Evolutionary conservation across 176 grass and related monocot species (phyloP), one percentile per base, ranked within the genome.

Genomic region (Ampelocalamus luodianensis): DNA sequence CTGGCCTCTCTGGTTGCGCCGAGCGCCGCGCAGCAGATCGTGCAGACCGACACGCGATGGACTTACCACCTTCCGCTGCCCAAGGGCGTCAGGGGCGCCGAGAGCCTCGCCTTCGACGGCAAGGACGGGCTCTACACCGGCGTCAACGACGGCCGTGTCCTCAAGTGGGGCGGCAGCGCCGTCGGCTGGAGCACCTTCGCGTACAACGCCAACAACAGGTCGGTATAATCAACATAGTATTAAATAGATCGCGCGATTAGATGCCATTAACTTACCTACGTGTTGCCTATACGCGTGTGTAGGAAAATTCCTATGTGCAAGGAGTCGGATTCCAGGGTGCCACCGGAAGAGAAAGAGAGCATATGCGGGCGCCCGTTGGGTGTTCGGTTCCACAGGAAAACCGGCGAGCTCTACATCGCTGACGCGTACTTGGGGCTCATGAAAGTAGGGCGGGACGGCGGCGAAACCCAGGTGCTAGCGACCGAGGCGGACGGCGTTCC

Each of bases 21-120:
- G 4, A 24, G 14, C 22, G 1, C 45, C 12, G 72, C 68, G 8
- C 24, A 87, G 22, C 54, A 71, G 54, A 54, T 27, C 13, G 82
- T 72, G 42, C 77, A 74, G 59, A 92, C 78, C 3, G 65, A 38
- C 72, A 90, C 69, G 24, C 65, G 29, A 45, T 71, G 68, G 53
- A 79, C 1, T 8, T 69, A 82, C 40, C 32, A 16, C 4, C 65
- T 89, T 34, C 23, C 51, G 44, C 65, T 94, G 22, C 34, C 17
- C 23, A 37, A 27, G 26, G 23, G 82, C 15, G 8, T 79, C 45
- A 61, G 10, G 51, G 90, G 93, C 8, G 79, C 90, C 10, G 90
- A 92, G 82, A 95, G 93, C 85, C 75, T 95, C 29, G 79, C 78
- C 17, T 95, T 92, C 78, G 85, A 88, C 58, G 85, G 60, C 32